Base-by-base conservation (phyloP, 331 rosid species). In the Quercus tomentella region DNA sequence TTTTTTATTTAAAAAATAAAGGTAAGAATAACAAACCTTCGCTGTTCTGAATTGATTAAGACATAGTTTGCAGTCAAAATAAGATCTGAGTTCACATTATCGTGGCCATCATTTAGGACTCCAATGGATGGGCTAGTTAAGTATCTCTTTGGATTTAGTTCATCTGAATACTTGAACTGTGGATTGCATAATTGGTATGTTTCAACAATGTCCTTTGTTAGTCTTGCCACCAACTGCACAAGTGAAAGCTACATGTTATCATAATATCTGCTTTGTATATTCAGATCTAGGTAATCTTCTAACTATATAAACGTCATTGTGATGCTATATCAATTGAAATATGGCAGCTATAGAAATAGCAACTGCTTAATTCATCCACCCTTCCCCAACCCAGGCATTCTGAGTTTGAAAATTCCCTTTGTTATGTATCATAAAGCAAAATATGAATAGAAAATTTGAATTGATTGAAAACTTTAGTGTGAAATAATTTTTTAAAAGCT, bases 1-100 rank as follows among this genome's bases (percentile, higher is more conserved):
- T 43, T 20, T 77, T 22, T 67, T 55, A 79, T 69, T 58, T 35
- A 74, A 63, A 74, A 52, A 51, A 26, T 30, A 15, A 45, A 78
- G 70, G 75, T 20, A 75, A 81, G 62, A 67, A 83, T 51, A 57
- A 81, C 92, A 58, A 84, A 96, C 99, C 99, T 93, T 80, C 82
- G 89, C 75, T 85, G 91, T 73, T 93, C 98, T 79, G 84, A 66
- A 85, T 92, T 93, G 85, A 79, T 77, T 88, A 96, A 84, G 87
- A 87, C 89, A 80, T 85, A 84, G 91, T 96, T 96, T 85, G 90
- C 98, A 12, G 91, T 82, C 86, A 96, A 89, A 78, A 96, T 96
- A 79, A 96, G 98, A 87, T 96, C 99, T 4, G 98, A 93, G 86
- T 96, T 93, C 43, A 72, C 92, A 90, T 96, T 96, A 88, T 96